Evolutionary conservation across 345 rosid species (phyloP).

Genomic region (Camelina neglecta): DNA sequence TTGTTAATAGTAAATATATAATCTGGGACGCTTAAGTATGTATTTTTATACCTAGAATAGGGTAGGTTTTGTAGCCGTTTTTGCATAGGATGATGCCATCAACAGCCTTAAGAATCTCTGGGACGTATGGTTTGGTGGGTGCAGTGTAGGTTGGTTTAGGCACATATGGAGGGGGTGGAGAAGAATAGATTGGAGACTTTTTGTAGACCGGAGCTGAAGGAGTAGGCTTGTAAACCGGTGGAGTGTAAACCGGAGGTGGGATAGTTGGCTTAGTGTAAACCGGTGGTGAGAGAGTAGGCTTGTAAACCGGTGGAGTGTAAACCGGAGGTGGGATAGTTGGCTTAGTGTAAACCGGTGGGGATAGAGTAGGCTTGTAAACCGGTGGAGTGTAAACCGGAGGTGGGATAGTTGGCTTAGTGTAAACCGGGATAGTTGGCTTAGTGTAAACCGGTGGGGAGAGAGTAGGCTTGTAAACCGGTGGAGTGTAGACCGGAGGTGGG

Average conservation of each 20-base stretch:
- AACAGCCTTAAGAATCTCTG: slow-evolving; percentile 42
- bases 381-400: slow-evolving; percentile 27
- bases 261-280: not conserved
- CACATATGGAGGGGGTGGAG: slow-evolving; percentile 37
- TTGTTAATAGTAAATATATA: not conserved
- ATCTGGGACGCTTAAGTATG: not conserved
- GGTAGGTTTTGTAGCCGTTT: slow-evolving; percentile 48
- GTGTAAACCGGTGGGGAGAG: not conserved
- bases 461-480: not conserved
- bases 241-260: not conserved
- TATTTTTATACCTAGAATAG: slow-evolving; percentile 52
- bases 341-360: slow-evolving; percentile 26
- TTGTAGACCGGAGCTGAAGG: slow-evolving; percentile 30
- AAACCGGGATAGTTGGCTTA: not conserved
- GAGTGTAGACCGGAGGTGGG: slow-evolving; percentile 17
- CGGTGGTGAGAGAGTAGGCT: not conserved
- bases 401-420: slow-evolving; percentile 20
- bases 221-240: slow-evolving; percentile 1
- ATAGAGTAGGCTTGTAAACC: not conserved
- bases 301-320: not conserved
- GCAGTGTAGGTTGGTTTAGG: slow-evolving; percentile 39
- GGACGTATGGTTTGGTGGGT: slow-evolving; percentile 36
- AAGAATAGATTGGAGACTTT: slow-evolving; percentile 33
- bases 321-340: slow-evolving; percentile 4
- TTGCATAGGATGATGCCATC: slow-evolving; percentile 64